These are phyloP conservation scores for Corylus heterophylla DNA, from an alignment of 306 rosid genomes.

Conservation along the genomic window DNA sequence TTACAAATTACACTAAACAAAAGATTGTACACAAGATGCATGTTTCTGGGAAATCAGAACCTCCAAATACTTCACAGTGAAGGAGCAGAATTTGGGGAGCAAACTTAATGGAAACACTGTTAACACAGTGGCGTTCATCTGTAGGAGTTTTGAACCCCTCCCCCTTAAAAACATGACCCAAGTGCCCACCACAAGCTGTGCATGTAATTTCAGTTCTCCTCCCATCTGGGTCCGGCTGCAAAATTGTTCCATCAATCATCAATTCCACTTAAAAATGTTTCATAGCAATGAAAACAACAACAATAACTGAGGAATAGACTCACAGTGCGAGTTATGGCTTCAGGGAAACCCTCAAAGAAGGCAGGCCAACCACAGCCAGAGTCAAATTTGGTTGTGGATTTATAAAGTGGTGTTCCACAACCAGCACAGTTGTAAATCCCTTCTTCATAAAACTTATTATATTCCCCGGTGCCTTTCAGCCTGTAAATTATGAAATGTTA, in stretches of 20 bases:
- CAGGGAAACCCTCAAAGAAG: conserved; percentile 85
- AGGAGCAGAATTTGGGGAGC: conserved; percentile 37
- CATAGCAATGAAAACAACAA: not conserved
- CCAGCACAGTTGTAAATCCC: conserved; percentile 81
- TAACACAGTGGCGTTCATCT: conserved; percentile 88
- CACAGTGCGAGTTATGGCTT: conserved; percentile 72
- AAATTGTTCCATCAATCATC: not conserved
- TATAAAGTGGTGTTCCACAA: conserved; percentile 79
- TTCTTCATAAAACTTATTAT: conserved; percentile 70
- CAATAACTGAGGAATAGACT: conserved; percentile 23
- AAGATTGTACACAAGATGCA: not conserved
- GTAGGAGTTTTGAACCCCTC: conserved; percentile 79
- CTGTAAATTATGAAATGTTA: conserved; percentile 40
- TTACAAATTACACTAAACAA: not conserved
- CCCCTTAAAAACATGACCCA: conserved; percentile 86
- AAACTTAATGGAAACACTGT: conserved; percentile 78
- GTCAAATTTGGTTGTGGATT: conserved; percentile 72
- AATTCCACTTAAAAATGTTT: not conserved
- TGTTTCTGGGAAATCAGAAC: not conserved
- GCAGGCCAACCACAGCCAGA: conserved; percentile 99
- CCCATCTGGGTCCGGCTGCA: conserved; percentile 88
- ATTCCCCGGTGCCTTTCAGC: conserved; percentile 72
- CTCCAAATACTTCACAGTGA: conserved; percentile 30
- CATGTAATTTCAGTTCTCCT: conserved; percentile 90
- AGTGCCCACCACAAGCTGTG: conserved; percentile 80